These are phyloP conservation scores for Chaetomium globosum DNA, from an alignment of 2,329 filamentous ascomycete genomes.

Conservation along the genomic window DNA sequence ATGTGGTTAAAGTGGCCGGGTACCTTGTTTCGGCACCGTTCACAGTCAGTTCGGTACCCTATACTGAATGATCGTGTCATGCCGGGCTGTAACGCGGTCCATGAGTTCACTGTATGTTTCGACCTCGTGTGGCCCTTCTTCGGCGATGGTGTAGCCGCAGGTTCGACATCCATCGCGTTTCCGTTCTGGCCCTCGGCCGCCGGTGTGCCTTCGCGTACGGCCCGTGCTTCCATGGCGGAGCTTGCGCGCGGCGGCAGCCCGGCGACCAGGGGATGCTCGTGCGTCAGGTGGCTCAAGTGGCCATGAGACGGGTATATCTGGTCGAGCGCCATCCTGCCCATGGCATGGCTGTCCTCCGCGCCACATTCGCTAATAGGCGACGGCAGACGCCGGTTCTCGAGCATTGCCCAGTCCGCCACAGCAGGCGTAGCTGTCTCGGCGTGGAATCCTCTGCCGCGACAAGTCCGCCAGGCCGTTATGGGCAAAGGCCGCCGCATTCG, in stretches of 20 bases:
- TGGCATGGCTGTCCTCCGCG: slow-evolving; percentile 49
- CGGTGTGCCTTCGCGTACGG: slow-evolving; percentile 35
- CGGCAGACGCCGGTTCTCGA: slow-evolving; percentile 58
- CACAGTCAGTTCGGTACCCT: slow-evolving; percentile 76
- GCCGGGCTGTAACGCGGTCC: slow-evolving; percentile 61
- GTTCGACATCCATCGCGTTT: slow-evolving; percentile 43
- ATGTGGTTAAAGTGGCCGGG: slow-evolving; percentile 83
- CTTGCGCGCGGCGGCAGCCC: slow-evolving; percentile 43
- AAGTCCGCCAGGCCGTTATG: slow-evolving; percentile 24
- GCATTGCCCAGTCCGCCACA: slow-evolving; percentile 54
- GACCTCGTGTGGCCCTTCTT: slow-evolving; percentile 60
- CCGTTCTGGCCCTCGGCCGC: slow-evolving; percentile 22
- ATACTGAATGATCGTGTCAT: slow-evolving; percentile 75
- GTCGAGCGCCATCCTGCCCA: slow-evolving; percentile 48
- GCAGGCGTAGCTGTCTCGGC: slow-evolving; percentile 33
- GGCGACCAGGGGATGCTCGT: slow-evolving; percentile 42
- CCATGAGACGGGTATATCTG: slow-evolving; percentile 38
- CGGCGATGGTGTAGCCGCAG: slow-evolving; percentile 53
- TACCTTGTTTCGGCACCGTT: slow-evolving; percentile 73
- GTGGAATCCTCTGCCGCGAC: slow-evolving; percentile 24
- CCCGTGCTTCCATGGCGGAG: slow-evolving; percentile 41
- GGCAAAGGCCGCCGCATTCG: slow-evolving; percentile 27
- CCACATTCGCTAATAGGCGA: slow-evolving; percentile 62
- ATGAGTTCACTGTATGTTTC: slow-evolving; percentile 62
- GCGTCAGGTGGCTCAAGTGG: slow-evolving; percentile 29